A percentile compares a stretch with the other conserved stretches of the same genome.
phyloP scores from a whole-genome alignment of 176 grass and related monocot genomes.

The Typha latifolia region DNA sequence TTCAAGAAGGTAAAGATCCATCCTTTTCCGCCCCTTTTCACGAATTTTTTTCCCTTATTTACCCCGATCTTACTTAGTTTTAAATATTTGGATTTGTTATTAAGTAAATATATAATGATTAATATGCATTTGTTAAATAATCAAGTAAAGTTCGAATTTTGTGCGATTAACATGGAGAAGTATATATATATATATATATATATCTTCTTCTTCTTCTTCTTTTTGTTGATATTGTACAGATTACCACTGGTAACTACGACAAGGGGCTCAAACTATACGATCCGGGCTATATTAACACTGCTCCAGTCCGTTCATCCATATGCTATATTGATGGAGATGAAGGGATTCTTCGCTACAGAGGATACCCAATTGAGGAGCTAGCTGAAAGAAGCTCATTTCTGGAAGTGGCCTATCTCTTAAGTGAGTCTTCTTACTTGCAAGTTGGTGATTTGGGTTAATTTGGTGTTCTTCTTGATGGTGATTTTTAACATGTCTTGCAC shows the following conservation, averaged over 20 bases:
- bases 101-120: not conserved
- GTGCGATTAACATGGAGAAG: not conserved
- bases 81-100: not conserved
- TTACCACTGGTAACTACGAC: conserved; percentile 66
- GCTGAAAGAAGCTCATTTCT: conserved; percentile 82
- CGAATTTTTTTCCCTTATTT: not conserved
- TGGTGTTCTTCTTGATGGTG: not conserved
- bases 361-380: conserved; percentile 91
- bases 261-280: conserved; percentile 94
- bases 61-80: not conserved
- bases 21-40: not conserved
- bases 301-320: conserved; percentile 72
- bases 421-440: conserved; percentile 29
- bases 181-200: too few relatives aligned
- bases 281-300: conserved; percentile 91
- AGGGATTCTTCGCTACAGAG: conserved; percentile 97
- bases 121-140: not conserved
- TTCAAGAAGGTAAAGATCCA: conserved; percentile 52
- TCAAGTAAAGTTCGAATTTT: not conserved
- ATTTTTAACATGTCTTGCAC: conserved; percentile 3
- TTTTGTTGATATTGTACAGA: conserved; percentile 30
- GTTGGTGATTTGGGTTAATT: not conserved
- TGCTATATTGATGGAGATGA: conserved; percentile 95
- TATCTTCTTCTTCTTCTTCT: too few relatives aligned
- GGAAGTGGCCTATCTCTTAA: conserved; percentile 88